Evolutionary conservation across 306 rosid species (phyloP), one percentile per base, ranked within the genome.

Genomic region (Argentina anserina): DNA sequence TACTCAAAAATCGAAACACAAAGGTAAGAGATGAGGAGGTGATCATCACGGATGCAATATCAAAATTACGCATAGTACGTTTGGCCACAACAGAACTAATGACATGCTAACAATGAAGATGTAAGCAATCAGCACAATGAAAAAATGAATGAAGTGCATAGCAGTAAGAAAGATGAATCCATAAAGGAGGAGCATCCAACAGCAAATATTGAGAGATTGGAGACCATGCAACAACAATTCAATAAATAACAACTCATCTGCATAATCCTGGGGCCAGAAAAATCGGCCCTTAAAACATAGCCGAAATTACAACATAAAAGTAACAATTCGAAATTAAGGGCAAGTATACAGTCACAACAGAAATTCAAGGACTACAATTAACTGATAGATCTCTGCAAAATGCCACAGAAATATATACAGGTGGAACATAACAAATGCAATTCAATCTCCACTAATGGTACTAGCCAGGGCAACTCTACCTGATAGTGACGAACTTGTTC

Each of bases 401-500:
- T 79, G 82, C 77, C 89, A 87, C 78, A 88, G 81, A 88, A 76
- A 83, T 75, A 86, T 88, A 83, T 86, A 90, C 97, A 90, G 58
- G 81, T 46, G 75, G 79, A 83, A 70, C 84, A 80, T 74, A 73
- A 71, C 78, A 80, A 71, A 63, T 72, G 78, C 75, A 75, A 69
- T 55, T 59, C 58, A 74, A 31, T 70, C 76, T 71, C 76, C 81
- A 71, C 78, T 81, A 79, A 42, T 18, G 72, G 70, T 56, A 78
- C 78, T 76, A 84, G 45, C 36, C 36, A 55, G 9, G 53, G 70
- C 43, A 81, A 75, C 79, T 81, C 95, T 94, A 94, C 90, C 96
- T 89, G 89, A 94, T 91, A 10, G 97, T 94, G 81, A 94, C 97
- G 37, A 94, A 94, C 89, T 94, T 94, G 85, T 94, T 94, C 80